Conservation (phyloP, 768 basidiomycete species). For the Kwoniella dejecticola region DNA sequence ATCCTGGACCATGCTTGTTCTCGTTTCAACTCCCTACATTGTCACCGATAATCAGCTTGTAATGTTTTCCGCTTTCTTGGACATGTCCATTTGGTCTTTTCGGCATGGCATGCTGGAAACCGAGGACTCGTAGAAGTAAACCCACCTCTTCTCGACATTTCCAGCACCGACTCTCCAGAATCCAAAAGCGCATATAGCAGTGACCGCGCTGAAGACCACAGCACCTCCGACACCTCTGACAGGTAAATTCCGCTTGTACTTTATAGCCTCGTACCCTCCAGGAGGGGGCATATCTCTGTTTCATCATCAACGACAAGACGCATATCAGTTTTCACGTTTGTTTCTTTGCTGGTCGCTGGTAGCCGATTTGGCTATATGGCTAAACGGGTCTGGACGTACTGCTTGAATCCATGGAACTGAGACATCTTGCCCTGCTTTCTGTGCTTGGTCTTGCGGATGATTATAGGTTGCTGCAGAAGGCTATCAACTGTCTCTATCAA, state of each 20-base stretch:
- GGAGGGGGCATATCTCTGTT: conserved; percentile 90
- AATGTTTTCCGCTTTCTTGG: no score
- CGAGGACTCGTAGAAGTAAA: no score
- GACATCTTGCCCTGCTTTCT: conserved; percentile 4
- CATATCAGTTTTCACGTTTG: background rate
- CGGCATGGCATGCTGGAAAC: no score
- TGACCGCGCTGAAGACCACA: conserved; percentile 81
- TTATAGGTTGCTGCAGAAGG: background rate
- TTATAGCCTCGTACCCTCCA: conserved; percentile 87
- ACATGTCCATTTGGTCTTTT: no score
- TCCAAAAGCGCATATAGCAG: conserved; percentile 81
- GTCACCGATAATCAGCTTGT: background rate
- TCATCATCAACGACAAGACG: background rate
- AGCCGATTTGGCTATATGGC: background rate
- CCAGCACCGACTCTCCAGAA: conserved; percentile 89
- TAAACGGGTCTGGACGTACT: background rate
- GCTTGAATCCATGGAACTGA: conserved; percentile 5
- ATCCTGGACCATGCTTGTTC: conserved; percentile 96
- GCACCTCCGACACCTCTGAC: conserved; percentile 69
- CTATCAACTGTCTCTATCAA: no score
- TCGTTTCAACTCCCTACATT: conserved; percentile 79
- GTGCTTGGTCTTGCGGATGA: no score
- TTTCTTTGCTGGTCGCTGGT: background rate
- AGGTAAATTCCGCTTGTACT: conserved; percentile 95
- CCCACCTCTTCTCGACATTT: conserved; percentile 88